phyloP scores from a whole-genome alignment of 352 stramenopile genomes.

The Aphanomyces invadans region DNA sequence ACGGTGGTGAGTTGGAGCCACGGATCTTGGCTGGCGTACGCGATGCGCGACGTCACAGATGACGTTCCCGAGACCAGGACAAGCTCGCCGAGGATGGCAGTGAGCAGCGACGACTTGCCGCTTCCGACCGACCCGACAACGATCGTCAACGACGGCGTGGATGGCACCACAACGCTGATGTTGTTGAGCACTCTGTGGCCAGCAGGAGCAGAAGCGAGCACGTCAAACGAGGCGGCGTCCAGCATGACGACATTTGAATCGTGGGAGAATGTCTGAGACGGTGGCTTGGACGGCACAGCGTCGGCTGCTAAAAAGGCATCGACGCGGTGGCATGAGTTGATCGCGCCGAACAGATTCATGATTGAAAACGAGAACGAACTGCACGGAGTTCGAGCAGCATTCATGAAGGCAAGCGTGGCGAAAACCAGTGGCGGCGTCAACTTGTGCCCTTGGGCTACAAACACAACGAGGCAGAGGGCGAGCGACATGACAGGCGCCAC shows the following conservation, averaged over 20 bases:
- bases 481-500: not conserved
- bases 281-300: too few relatives aligned
- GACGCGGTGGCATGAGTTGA: slow-evolving; percentile 28
- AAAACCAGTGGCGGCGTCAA: slow-evolving; percentile 46
- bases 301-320: slow-evolving; percentile 38
- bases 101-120: slow-evolving; percentile 61
- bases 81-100: slow-evolving; percentile 43
- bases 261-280: not conserved
- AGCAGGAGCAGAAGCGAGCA: not conserved
- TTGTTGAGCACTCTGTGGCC: slow-evolving; percentile 3
- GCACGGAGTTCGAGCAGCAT: slow-evolving; percentile 43
- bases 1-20: slow-evolving; percentile 49
- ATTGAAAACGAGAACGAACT: slow-evolving; percentile 42
- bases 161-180: slow-evolving; percentile 54
- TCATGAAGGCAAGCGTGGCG: slow-evolving; percentile 45
- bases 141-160: slow-evolving; percentile 47
- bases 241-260: not conserved
- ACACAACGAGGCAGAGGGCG: not conserved
- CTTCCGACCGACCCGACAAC: slow-evolving; percentile 52
- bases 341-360: slow-evolving; percentile 36
- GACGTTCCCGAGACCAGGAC: slow-evolving; percentile 18
- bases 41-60: slow-evolving; percentile 26
- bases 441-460: slow-evolving; percentile 37
- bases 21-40: slow-evolving; percentile 45
- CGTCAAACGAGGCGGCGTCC: not conserved